Evolutionary conservation across 2,329 filamentous ascomycete genomes (phyloP).

Genomic region (Seiridium unicorne): DNA sequence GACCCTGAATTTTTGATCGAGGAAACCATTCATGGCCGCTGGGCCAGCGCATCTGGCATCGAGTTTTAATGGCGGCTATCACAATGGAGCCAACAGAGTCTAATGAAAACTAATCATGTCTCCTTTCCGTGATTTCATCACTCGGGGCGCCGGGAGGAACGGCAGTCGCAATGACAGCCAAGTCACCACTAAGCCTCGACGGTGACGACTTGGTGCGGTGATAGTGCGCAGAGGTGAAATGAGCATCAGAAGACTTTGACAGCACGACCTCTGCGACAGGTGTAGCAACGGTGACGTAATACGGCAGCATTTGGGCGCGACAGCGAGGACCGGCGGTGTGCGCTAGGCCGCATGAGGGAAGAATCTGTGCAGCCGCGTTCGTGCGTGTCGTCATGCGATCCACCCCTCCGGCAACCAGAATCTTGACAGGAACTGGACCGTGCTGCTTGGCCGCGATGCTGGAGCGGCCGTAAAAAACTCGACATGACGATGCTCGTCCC

Average conservation of each 20-base stretch:
- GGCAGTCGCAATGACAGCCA: neutral
- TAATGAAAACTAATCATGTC: too few species aligned
- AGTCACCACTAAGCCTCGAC: neutral
- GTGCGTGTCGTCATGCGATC: conserved; percentile 8
- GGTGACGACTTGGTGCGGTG: neutral
- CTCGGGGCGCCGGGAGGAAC: neutral
- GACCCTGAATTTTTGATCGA: too few species aligned
- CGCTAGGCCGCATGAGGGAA: neutral
- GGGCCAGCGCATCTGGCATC: too few species aligned
- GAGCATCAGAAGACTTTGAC: neutral
- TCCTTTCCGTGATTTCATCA: too few species aligned
- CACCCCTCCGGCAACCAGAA: neutral
- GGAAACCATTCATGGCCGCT: too few species aligned
- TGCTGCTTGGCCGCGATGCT: neutral
- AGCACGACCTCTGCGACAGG: neutral
- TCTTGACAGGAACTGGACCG: neutral
- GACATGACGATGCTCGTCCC: neutral
- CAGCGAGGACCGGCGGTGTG: neutral
- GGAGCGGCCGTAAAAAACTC: neutral
- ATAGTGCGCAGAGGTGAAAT: neutral
- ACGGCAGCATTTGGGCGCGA: neutral
- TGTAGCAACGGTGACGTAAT: neutral
- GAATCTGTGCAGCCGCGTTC: neutral
- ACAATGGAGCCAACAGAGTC: too few species aligned
- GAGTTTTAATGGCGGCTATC: too few species aligned